Evolutionary conservation across 148 eudicot species (phyloP), one percentile per base, ranked within the genome.

Genomic region (Vaccinium corymbosum): DNA sequence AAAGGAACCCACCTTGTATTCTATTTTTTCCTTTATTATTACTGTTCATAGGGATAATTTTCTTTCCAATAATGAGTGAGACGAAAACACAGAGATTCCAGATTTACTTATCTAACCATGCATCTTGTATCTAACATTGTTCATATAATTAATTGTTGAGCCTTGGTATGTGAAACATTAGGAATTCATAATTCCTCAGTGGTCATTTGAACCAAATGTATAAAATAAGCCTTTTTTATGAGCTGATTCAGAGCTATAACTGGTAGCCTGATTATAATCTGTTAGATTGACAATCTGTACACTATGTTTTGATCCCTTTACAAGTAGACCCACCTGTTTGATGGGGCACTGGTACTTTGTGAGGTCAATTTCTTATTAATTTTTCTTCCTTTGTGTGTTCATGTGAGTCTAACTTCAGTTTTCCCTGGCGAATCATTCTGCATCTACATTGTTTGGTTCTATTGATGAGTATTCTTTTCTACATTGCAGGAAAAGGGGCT

Each of bases 401-500:
- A 0, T 15, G 27, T 53, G 6, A 4, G 1, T 29, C 32, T 53
- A 7, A 8, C 50, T 56, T 29, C 17, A 17, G 81, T 79, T 79
- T 51, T 79, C 49, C 29, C 4, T 35, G 32, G 25, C 42, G 17
- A 0, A 17, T 32, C 13, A 1, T 56, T 79, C 49, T 56, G 80
- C 5, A 19, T 7, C 27, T 16, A 32, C 32, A 8, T 42, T 68
- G 15, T 70, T 62, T 29, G 15, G 29, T 82, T 82, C 49, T 19
- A 32, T 38, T 70, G 25, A 1, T 27, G 22, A 27, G 25, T 32
- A 19, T 51, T 61, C 19, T 72, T n/a, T 17, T 72, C 49, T 80
- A 64, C 19, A 1, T 71, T 83, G 68, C 92, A 94, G 98, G 81
- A 89, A 90, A 85, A 90, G 86, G 87, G 99, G 99, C 78, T 96